A percentile compares a stretch with the other conserved stretches of the same genome.
These are phyloP conservation scores for Agarophyton chilense DNA, from an alignment of 23 red algal species.

Conservation along the genomic window DNA sequence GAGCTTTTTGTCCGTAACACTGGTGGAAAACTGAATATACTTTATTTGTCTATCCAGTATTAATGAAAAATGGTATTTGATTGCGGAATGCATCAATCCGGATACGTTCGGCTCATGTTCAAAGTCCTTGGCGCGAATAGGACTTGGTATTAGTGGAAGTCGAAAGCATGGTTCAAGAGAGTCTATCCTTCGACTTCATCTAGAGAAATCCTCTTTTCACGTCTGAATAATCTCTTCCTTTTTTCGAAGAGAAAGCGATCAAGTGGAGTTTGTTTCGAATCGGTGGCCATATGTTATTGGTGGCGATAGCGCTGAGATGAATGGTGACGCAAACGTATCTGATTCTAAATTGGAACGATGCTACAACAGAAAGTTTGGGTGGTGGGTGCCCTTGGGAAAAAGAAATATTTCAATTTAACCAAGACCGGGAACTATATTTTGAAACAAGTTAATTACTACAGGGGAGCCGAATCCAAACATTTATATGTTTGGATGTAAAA, in stretches of 20 bases:
- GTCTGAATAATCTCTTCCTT: slow-evolving; percentile 3
- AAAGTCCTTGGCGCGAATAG: not conserved
- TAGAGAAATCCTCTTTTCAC: not conserved
- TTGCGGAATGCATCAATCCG: not conserved
- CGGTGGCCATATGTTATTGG: not conserved
- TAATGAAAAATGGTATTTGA: not conserved
- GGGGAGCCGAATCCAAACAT: no score
- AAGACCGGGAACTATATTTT: no score
- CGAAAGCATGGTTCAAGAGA: not conserved
- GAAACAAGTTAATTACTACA: no score
- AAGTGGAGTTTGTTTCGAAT: not conserved
- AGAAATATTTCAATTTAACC: no score
- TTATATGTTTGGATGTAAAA: no score
- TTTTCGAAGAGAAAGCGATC: not conserved
- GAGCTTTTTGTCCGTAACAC: slow-evolving; percentile 6
- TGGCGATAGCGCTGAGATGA: not conserved
- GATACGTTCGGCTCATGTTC: not conserved
- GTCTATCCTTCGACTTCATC: not conserved
- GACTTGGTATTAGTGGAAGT: slow-evolving; percentile 11
- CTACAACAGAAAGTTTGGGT: no score
- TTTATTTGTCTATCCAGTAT: not conserved
- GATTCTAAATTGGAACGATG: no score
- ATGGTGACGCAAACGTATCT: not conserved
- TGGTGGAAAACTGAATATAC: not conserved
- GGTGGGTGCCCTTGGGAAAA: no score